These are phyloP conservation scores for Pleurotus pulmonarius DNA, from an alignment of 768 basidiomycete genomes.

Conservation along the genomic window DNA sequence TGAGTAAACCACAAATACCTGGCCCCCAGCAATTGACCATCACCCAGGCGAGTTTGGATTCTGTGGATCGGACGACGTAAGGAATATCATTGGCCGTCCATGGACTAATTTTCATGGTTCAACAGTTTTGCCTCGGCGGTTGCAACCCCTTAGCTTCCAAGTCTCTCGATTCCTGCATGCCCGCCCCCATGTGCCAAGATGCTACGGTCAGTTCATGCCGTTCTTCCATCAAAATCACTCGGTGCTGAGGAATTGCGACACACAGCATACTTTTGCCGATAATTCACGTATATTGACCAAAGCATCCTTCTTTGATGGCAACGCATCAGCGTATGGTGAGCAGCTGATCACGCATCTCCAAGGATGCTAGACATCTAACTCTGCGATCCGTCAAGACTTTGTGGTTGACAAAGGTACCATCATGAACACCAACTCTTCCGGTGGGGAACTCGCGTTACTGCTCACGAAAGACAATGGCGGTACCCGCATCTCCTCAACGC, in stretches of 20 bases:
- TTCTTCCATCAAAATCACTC: neutral
- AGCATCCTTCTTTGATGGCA: slow-evolving; percentile 66
- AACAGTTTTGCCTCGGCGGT: slow-evolving; percentile 80
- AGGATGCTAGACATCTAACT: neutral
- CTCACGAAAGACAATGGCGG: slow-evolving; percentile 73
- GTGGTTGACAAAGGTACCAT: slow-evolving; percentile 64
- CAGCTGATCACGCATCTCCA: slow-evolving; percentile 1
- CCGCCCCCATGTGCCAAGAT: slow-evolving; percentile 68
- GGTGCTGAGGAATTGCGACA: neutral
- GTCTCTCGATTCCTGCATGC: slow-evolving; percentile 60
- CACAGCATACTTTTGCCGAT: slow-evolving; percentile 59
- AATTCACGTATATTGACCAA: slow-evolving; percentile 67
- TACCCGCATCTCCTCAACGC: slow-evolving; percentile 73
- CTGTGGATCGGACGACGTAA: slow-evolving; percentile 43
- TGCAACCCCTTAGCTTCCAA: slow-evolving; percentile 77
- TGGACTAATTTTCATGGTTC: slow-evolving; percentile 3
- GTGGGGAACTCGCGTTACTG: slow-evolving; percentile 63
- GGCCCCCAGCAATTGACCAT: neutral
- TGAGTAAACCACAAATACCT: slow-evolving; percentile 22
- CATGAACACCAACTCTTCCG: slow-evolving; percentile 57
- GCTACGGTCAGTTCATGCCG: slow-evolving; percentile 39
- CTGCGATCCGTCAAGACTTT: slow-evolving; percentile 48
- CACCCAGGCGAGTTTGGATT: slow-evolving; percentile 49
- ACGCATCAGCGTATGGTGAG: slow-evolving; percentile 64
- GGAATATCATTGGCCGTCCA: slow-evolving; percentile 13